Percentiles rank a stretch among this genome's conserved stretches.
These are phyloP conservation scores for Lasiodiplodia gonubiensis DNA, from an alignment of 2,329 filamentous ascomycete genomes.

Conservation along the genomic window DNA sequence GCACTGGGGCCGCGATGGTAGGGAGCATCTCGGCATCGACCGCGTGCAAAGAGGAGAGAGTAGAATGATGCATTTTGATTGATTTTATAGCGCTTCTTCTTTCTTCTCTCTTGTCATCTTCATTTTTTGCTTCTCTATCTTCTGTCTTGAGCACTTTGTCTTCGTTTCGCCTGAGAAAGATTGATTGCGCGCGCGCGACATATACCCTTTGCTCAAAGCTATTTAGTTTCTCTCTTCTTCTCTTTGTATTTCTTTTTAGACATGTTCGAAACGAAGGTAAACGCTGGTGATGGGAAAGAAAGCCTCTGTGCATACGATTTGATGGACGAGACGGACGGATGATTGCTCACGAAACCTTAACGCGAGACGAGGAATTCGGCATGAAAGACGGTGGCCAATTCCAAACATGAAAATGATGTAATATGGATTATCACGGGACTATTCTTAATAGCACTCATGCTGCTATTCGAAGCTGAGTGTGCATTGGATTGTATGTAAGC, in stretches of 20 bases:
- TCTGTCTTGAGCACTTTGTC: background rate
- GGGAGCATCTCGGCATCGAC: slow-evolving; percentile 66
- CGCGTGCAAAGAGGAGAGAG: slow-evolving; percentile 46
- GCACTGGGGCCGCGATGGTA: slow-evolving; percentile 63
- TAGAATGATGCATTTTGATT: slow-evolving; percentile 32
- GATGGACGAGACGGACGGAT: slow-evolving; percentile 17
- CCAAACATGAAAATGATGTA: background rate
- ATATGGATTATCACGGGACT: slow-evolving; percentile 5
- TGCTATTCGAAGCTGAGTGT: background rate
- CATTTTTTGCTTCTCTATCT: background rate
- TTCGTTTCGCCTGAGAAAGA: background rate
- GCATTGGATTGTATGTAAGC: background rate
- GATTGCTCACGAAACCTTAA: background rate
- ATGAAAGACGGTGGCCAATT: background rate
- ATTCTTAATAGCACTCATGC: slow-evolving; percentile 12
- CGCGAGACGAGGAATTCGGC: background rate
- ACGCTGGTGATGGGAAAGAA: background rate
- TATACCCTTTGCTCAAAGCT: slow-evolving; percentile 14
- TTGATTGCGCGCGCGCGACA: slow-evolving; percentile 1
- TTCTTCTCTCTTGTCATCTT: background rate
- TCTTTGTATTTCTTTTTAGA: slow-evolving; percentile 1
- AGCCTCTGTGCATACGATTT: slow-evolving; percentile 18
- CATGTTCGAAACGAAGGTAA: slow-evolving; percentile 17
- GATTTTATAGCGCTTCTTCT: background rate
- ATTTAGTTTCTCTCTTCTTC: background rate